Conservation (phyloP, 1,284 basidiomycete species). For the Trametes pubescens region DNA sequence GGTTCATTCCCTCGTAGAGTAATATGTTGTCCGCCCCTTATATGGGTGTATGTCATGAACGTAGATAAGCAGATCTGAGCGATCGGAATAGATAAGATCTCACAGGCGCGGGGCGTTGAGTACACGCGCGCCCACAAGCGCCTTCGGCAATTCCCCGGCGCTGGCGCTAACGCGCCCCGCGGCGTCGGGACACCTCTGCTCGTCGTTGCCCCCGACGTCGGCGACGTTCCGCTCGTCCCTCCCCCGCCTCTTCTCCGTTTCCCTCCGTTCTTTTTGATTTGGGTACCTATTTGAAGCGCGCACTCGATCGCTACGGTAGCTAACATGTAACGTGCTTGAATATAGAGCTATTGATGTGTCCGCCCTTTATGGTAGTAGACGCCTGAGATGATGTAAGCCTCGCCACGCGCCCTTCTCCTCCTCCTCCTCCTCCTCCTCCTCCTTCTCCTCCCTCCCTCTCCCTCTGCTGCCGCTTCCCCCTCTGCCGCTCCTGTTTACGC, state of each 20-base stretch:
- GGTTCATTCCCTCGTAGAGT: background rate
- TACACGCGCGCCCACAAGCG: background rate
- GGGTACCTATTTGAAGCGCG: background rate
- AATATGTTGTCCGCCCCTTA: background rate
- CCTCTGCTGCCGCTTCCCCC: no score
- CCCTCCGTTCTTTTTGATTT: slow-evolving; percentile 4
- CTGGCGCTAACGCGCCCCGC: background rate
- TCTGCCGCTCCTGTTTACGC: no score
- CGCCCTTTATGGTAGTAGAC: no score
- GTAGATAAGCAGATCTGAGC: background rate
- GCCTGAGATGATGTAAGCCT: no score
- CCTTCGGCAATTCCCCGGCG: background rate
- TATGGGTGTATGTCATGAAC: background rate
- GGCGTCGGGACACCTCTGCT: background rate
- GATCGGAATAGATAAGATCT: background rate
- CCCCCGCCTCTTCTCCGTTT: background rate
- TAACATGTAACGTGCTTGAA: background rate
- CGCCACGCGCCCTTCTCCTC: no score
- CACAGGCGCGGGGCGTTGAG: background rate
- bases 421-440: no score
- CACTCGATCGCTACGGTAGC: no score
- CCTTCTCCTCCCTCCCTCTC: no score
- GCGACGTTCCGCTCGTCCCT: background rate
- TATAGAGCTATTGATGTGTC: background rate
- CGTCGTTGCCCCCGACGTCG: background rate